A percentile compares a stretch with the other conserved stretches of the same genome.
Evolutionary conservation across 192 early-diverging fungal species (phyloP).

Genomic region (Linnemannia elongata): DNA sequence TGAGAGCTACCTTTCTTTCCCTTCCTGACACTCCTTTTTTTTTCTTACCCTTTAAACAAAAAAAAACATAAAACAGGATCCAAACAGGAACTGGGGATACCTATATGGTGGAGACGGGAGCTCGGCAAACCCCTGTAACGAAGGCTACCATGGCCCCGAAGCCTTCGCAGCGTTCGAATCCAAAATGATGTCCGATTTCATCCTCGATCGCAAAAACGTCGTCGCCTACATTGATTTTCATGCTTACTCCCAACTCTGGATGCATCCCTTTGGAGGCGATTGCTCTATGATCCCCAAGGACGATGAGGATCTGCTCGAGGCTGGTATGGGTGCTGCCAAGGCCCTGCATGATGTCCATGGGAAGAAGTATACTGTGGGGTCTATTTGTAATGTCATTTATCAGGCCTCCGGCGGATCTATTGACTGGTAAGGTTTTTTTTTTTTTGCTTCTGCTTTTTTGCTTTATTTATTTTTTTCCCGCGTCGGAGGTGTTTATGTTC

Average conservation of each 20-base stretch:
- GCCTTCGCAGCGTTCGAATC: slow-evolving; percentile 57
- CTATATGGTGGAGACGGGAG: slow-evolving; percentile 37
- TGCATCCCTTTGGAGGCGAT: slow-evolving; percentile 63
- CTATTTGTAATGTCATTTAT: slow-evolving; percentile 58
- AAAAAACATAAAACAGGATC: slow-evolving; percentile 22
- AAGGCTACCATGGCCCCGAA: slow-evolving; percentile 56
- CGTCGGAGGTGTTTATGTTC: neutral
- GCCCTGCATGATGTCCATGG: slow-evolving; percentile 54
- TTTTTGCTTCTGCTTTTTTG: neutral
- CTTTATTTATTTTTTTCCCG: neutral
- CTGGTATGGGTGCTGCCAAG: slow-evolving; percentile 52
- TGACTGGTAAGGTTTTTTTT: slow-evolving; percentile 31
- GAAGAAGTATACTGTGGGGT: slow-evolving; percentile 55
- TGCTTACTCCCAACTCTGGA: slow-evolving; percentile 66
- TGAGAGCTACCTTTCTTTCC: neutral
- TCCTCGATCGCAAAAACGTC: slow-evolving; percentile 41
- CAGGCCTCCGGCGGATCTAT: slow-evolving; percentile 53
- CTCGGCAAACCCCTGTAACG: slow-evolving; percentile 58
- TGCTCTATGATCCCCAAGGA: slow-evolving; percentile 49
- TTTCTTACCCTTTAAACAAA: neutral
- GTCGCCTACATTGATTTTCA: slow-evolving; percentile 59
- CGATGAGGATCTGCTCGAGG: slow-evolving; percentile 55
- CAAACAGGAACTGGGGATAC: slow-evolving; percentile 57
- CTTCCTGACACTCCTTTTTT: neutral
- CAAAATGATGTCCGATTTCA: slow-evolving; percentile 58